These are phyloP conservation scores for Vanilla planifolia DNA, from an alignment of 106 monocot species.

Conservation along the genomic window DNA sequence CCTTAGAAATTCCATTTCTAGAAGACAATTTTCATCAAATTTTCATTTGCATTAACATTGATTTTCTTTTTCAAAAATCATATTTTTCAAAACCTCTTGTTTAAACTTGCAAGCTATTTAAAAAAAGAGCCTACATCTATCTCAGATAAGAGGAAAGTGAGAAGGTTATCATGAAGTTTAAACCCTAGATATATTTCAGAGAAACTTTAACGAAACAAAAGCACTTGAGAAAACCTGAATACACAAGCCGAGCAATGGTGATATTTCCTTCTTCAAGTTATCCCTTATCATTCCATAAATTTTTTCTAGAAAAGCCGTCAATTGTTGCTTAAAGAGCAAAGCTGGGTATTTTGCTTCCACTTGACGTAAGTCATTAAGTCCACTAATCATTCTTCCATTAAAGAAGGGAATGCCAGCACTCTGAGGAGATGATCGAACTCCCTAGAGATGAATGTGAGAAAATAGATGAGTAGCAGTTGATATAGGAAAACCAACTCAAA, in stretches of 20 bases:
- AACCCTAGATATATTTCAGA: neutral
- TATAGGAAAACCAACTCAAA: neutral
- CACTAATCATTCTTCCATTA: conserved; percentile 42
- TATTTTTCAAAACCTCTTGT: no score
- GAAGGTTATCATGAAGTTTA: neutral
- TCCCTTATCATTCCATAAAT: conserved; percentile 84
- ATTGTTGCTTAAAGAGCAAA: conserved; percentile 81
- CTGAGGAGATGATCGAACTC: conserved; percentile 48
- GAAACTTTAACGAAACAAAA: neutral
- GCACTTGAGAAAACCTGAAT: conserved; percentile 51
- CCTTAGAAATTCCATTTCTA: neutral
- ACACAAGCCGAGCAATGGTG: conserved; percentile 69
- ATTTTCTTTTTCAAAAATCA: no score
- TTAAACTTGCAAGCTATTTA: no score
- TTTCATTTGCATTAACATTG: no score
- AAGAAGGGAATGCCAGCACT: conserved; percentile 46
- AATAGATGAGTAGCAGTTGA: conserved; percentile 1
- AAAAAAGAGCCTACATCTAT: neutral
- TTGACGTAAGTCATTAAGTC: conserved; percentile 52
- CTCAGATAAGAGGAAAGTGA: neutral
- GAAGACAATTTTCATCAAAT: no score
- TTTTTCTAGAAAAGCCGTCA: conserved; percentile 79
- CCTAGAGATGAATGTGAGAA: conserved; percentile 20
- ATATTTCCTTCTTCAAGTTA: conserved; percentile 86
- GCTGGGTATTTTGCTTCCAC: conserved; percentile 88